These are phyloP conservation scores for Aciculoconidium aculeatum DNA, from an alignment of 805 yeast species.

Conservation along the genomic window DNA sequence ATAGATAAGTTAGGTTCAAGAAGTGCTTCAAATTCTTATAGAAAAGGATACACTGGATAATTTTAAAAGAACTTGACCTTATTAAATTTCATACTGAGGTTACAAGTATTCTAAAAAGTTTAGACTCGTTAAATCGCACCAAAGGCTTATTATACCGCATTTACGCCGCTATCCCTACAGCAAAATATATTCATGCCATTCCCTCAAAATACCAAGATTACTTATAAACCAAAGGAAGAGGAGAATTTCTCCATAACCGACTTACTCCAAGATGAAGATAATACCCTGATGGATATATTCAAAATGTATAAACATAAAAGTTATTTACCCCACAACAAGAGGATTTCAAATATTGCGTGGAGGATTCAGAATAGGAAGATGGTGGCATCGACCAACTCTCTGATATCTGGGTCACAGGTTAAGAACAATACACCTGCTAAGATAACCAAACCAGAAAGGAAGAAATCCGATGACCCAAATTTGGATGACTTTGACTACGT, in stretches of 20 bases:
- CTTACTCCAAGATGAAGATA: conserved; percentile 28
- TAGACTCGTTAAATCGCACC: too few species aligned
- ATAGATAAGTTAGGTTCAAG: too few species aligned
- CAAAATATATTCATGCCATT: too few species aligned
- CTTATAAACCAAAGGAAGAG: conserved; percentile 9
- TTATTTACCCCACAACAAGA: conserved; percentile 36
- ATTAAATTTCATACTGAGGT: too few species aligned
- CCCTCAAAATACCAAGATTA: conserved; percentile 8
- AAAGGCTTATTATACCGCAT: too few species aligned
- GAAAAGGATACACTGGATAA: too few species aligned
- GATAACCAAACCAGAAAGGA: conserved; percentile 4
- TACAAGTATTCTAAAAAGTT: too few species aligned
- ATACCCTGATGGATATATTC: conserved; percentile 31
- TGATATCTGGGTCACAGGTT: too few species aligned
- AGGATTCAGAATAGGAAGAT: conserved; percentile 36
- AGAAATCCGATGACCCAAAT: conserved; percentile 18
- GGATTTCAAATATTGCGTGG: conserved; percentile 41
- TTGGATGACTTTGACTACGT: conserved; percentile 41
- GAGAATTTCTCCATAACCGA: conserved; percentile 10
- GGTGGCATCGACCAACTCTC: too few species aligned
- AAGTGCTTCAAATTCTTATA: too few species aligned
- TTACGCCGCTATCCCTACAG: too few species aligned
- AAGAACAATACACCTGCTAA: conserved; percentile 2
- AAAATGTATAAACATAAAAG: conserved; percentile 38
- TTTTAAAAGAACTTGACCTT: too few species aligned